phyloP scores from a whole-genome alignment of 495 filamentous ascomycete species.

The Lophiotrema nucula region DNA sequence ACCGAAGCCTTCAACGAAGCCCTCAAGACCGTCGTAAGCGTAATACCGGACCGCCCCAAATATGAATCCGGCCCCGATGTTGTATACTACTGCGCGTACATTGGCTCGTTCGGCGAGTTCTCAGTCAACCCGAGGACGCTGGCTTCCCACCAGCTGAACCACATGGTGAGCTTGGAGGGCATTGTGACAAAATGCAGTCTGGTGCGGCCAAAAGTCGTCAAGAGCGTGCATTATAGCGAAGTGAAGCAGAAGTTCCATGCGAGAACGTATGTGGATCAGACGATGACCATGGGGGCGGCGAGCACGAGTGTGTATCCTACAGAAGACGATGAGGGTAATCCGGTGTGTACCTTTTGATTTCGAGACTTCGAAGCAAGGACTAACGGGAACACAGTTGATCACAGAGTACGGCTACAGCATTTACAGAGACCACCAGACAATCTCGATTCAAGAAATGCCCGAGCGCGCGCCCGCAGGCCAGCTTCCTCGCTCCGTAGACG shows the following conservation, averaged over 20 bases:
- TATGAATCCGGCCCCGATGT: conserved; percentile 61
- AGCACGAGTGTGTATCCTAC: conserved; percentile 91
- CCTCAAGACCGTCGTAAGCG: conserved; percentile 80
- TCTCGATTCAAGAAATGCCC: conserved; percentile 99
- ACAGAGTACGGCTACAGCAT: conserved; percentile 96
- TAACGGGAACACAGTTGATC: conserved; percentile 55
- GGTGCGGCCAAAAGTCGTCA: conserved; percentile 92
- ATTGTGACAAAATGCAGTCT: conserved; percentile 96
- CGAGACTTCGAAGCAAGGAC: neutral
- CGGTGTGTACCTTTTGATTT: conserved; percentile 46
- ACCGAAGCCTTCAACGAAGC: conserved; percentile 83
- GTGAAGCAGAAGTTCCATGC: conserved; percentile 76
- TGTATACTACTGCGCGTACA: conserved; percentile 91
- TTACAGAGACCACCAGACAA: conserved; percentile 95
- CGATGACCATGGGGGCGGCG: conserved; percentile 87
- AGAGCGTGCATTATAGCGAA: conserved; percentile 95
- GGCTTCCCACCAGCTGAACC: conserved; percentile 83
- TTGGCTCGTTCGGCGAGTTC: conserved; percentile 92
- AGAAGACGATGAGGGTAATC: conserved; percentile 81
- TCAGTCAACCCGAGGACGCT: conserved; percentile 93
- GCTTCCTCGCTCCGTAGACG: conserved; percentile 94
- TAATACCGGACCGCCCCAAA: conserved; percentile 63
- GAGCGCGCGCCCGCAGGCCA: conserved; percentile 95
- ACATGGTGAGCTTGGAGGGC: conserved; percentile 94
- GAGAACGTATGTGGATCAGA: conserved; percentile 90